Base-by-base conservation (phyloP, 768 basidiomycete species). In the Tulasnella sp. region DNA sequence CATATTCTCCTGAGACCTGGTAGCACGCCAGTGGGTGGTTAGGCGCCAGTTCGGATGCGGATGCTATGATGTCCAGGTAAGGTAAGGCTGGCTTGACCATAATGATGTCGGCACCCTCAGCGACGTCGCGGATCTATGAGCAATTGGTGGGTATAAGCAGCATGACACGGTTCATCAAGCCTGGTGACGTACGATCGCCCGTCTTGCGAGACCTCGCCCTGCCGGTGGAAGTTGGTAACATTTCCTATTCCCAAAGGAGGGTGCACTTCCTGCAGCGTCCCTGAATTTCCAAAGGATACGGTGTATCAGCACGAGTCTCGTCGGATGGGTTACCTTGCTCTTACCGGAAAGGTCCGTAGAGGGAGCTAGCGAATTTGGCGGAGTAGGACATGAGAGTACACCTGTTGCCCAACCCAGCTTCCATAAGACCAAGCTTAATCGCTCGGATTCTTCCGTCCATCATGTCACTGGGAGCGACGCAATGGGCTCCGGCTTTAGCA, bases 381-480 rank as follows among this genome's bases (percentile, higher is more conserved):
- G 93, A 92, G 79, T 99, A 99, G 62, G 90, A 89, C 97, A 99
- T 98, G 67, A 99, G 84, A 6, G 90, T 90, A 79, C 92, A 94
- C 77, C 86, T 86, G 81, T 98, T 98, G 9, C 89, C 95, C 62
- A 88, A 83, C 19, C 94, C 94, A 52, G 85, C 85, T 73, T 92
- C 89, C 73, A 98, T 92, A 71, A 99, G 83, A 3, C 84, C 86
- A 41, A 87, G 84, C 80, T 99, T 99, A 81, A 65, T 65, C 16
- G 88, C 88, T 75, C 86, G 88, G 75, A 99, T 88, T 22, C 96
- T 85, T 0, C 96, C 97, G 78, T 99, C 97, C 95, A 98, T 98
- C 97, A 99, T 99, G 80, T 98, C 97, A 77, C 95, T 97, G 7
- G 97, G 97, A 1, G 97, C 97, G 72, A 99, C 95, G 77, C 94